Conservation (phyloP, 257 asterid species). For the Solanum phureja region DNA sequence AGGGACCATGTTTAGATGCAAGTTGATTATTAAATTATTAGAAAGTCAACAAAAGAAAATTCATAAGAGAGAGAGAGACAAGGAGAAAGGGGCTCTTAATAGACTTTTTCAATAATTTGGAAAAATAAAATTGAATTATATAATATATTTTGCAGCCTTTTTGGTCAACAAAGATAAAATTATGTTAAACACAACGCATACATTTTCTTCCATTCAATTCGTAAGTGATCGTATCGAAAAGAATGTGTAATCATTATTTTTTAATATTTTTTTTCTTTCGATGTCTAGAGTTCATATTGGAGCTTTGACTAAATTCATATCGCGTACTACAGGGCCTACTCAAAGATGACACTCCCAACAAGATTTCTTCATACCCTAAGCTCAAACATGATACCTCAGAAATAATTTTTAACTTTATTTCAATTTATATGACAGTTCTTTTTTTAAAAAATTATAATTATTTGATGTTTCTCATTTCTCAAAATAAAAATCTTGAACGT, state of each 20-base stretch:
- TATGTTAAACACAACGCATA: neutral
- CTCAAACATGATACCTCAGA: neutral
- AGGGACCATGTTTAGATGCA: slow-evolving; percentile 1
- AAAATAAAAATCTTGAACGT: neutral
- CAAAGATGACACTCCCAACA: accelerated
- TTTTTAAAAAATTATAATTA: no score
- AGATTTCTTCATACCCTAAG: neutral
- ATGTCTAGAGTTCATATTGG: no score
- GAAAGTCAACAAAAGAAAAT: slow-evolving; percentile 25
- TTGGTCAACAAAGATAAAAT: neutral
- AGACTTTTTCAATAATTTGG: slow-evolving; percentile 27
- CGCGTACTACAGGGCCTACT: neutral
- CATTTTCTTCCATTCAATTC: neutral
- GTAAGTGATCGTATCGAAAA: neutral
- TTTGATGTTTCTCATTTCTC: neutral
- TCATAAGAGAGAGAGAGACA: slow-evolving; percentile 12
- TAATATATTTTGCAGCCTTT: neutral
- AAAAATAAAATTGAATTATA: neutral
- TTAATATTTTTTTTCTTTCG: no score
- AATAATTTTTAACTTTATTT: no score
- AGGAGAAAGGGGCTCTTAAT: slow-evolving; percentile 1
- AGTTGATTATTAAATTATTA: slow-evolving; percentile 5
- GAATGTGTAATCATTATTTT: neutral
- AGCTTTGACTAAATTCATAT: no score
- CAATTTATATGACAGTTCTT: neutral